Conservation (phyloP, 2,329 filamentous ascomycete genomes). For the Zymoseptoria tritici region DNA sequence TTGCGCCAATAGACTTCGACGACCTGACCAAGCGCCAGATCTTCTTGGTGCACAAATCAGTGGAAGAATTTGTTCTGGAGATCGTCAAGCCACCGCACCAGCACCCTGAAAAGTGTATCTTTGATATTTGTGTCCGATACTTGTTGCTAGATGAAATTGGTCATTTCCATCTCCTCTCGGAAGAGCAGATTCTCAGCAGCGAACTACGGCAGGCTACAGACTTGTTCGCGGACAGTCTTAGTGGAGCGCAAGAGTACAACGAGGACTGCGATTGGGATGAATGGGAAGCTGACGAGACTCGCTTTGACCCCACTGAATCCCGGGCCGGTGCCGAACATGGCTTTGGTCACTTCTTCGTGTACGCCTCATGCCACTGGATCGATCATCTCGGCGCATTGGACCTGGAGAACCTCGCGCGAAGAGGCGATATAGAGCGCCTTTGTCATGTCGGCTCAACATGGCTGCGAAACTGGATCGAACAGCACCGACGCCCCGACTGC, state of each 20-base stretch:
- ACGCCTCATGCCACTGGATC: slow-evolving; percentile 33
- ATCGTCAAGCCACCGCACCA: background rate
- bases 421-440: background rate
- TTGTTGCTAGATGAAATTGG: slow-evolving; percentile 27
- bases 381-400: slow-evolving; percentile 26
- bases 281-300: slow-evolving; percentile 29
- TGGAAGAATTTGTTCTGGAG: background rate
- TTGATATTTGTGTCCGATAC: slow-evolving; percentile 12
- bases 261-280: slow-evolving; percentile 24
- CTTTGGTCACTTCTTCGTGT: slow-evolving; percentile 29
- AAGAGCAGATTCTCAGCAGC: slow-evolving; percentile 20
- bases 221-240: slow-evolving; percentile 22
- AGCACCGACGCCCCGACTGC: background rate
- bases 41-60: background rate
- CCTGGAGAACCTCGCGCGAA: slow-evolving; percentile 13
- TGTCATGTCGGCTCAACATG: background rate
- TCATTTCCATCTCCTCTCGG: slow-evolving; percentile 23
- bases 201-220: slow-evolving; percentile 18
- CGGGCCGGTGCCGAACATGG: slow-evolving; percentile 1
- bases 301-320: slow-evolving; percentile 20
- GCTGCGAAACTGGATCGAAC: background rate
- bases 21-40: background rate
- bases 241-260: slow-evolving; percentile 15
- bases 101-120: background rate
- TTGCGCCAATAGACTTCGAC: background rate